These are phyloP conservation scores for Neurospora sp. DNA, from an alignment of 495 filamentous ascomycete species.

Conservation along the genomic window DNA sequence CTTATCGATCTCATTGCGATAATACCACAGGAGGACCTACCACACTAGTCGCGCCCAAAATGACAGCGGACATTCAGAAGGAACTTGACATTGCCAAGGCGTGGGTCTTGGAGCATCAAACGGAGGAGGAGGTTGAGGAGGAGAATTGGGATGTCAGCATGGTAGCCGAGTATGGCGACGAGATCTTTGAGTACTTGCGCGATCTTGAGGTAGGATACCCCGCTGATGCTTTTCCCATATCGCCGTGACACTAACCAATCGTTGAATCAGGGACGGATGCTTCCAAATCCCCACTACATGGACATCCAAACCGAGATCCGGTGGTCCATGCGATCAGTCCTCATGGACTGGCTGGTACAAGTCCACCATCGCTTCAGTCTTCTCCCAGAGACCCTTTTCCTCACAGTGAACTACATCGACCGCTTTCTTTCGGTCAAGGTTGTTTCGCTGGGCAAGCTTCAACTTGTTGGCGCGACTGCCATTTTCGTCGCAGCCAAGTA, in stretches of 20 bases:
- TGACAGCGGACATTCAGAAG: constrained; percentile 47
- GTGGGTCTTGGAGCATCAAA: constrained; percentile 50
- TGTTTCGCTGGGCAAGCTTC: constrained; percentile 87
- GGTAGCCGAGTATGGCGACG: constrained; percentile 92
- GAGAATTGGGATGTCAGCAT: constrained; percentile 92
- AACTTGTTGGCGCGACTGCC: constrained; percentile 92
- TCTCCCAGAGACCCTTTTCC: constrained; percentile 87
- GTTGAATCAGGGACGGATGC: constrained; percentile 53
- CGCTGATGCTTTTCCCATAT: not conserved
- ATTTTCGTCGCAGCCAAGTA: constrained; percentile 97
- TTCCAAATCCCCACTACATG: constrained; percentile 90
- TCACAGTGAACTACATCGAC: constrained; percentile 91
- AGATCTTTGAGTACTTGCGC: constrained; percentile 89
- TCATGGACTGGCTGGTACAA: constrained; percentile 98
- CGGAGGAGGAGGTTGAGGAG: constrained; percentile 59
- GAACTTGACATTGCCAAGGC: constrained; percentile 62
- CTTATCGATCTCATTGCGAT: constrained; percentile 61
- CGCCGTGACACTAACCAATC: constrained; percentile 11
- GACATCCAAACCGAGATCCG: constrained; percentile 92
- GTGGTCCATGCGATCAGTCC: constrained; percentile 95
- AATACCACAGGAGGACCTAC: constrained; percentile 66
- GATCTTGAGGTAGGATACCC: constrained; percentile 66
- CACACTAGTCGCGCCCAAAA: constrained; percentile 61
- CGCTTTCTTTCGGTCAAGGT: constrained; percentile 92
- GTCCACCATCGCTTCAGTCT: constrained; percentile 86